phyloP scores from a whole-genome alignment of 768 basidiomycete species.

The Mycena haematopus region DNA sequence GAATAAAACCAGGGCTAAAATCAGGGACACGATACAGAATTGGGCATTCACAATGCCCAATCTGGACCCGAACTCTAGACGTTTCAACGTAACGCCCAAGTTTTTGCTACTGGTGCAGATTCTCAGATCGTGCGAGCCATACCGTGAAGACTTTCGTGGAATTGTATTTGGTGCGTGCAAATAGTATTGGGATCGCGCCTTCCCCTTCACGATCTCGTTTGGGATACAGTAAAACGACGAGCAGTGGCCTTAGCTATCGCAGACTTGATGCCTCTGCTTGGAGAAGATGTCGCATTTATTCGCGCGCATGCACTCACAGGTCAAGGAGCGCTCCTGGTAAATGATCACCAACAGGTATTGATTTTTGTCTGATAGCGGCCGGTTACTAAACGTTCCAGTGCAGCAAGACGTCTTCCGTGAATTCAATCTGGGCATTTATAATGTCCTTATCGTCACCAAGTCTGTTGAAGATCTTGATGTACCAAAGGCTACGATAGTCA shows the following conservation, averaged over 20 bases:
- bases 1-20: slow-evolving; percentile 33
- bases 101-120: slow-evolving; percentile 65
- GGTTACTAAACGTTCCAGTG: slow-evolving; percentile 1
- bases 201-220: slow-evolving; percentile 17
- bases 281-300: slow-evolving; percentile 58
- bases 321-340: slow-evolving; percentile 37
- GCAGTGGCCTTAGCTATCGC: slow-evolving; percentile 62
- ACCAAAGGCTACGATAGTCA: slow-evolving; percentile 61
- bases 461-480: slow-evolving; percentile 65
- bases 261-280: slow-evolving; percentile 62
- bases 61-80: slow-evolving; percentile 56
- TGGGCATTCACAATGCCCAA: slow-evolving; percentile 73
- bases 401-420: slow-evolving; percentile 56
- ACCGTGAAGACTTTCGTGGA: slow-evolving; percentile 67
- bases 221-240: slow-evolving; percentile 54
- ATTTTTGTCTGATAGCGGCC: not conserved
- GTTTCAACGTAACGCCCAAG: slow-evolving; percentile 75
- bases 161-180: slow-evolving; percentile 63
- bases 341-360: slow-evolving; percentile 37
- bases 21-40: slow-evolving; percentile 56
- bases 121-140: slow-evolving; percentile 58
- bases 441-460: slow-evolving; percentile 69
- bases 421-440: slow-evolving; percentile 62
- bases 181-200: not conserved
- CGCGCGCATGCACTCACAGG: slow-evolving; percentile 58